Evolutionary conservation across 1,284 basidiomycete species (phyloP).

Genomic region (Rhodotorula sp.): DNA sequence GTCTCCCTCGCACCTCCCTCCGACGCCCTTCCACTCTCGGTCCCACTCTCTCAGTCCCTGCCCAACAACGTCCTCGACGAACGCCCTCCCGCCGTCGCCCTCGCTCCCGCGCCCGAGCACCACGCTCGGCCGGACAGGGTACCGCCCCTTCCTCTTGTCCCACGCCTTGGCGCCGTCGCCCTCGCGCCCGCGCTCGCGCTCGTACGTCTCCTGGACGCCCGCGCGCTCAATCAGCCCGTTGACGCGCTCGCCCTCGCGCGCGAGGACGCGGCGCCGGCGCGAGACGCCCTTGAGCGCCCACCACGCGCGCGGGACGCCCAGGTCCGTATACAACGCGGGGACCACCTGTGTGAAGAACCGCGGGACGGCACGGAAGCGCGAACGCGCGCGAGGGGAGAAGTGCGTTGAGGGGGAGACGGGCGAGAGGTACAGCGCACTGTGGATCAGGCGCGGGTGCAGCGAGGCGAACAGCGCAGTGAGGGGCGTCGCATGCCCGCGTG

Average conservation of each 20-base stretch:
- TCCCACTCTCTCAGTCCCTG: conserved; percentile 33
- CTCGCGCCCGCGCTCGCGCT: conserved; percentile 25
- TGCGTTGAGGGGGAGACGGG: conserved; percentile 28
- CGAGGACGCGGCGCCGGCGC: conserved; percentile 25
- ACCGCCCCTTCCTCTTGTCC: conserved; percentile 27
- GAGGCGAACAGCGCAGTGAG: conserved; percentile 37
- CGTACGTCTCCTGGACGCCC: conserved; percentile 32
- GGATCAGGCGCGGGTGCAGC: conserved; percentile 32
- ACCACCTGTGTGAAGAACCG: conserved; percentile 26
- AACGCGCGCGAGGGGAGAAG: not conserved
- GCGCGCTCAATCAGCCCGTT: conserved; percentile 31
- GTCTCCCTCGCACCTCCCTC: conserved; percentile 18
- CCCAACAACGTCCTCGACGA: conserved; percentile 37
- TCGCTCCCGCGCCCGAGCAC: conserved; percentile 14
- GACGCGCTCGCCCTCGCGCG: conserved; percentile 21
- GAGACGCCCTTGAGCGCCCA: conserved; percentile 26
- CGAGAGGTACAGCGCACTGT: conserved; percentile 37
- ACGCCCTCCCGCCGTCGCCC: conserved; percentile 12
- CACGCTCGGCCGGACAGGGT: conserved; percentile 37
- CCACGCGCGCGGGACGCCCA: conserved; percentile 28
- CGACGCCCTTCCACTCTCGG: conserved; percentile 31
- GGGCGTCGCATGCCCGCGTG: conserved; percentile 24
- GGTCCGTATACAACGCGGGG: conserved; percentile 26
- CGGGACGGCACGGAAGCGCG: conserved; percentile 17
- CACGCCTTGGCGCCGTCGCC: conserved; percentile 30